Base-by-base conservation (phyloP, 352 stramenopile genomes). In the Phytophthora megakarya region DNA sequence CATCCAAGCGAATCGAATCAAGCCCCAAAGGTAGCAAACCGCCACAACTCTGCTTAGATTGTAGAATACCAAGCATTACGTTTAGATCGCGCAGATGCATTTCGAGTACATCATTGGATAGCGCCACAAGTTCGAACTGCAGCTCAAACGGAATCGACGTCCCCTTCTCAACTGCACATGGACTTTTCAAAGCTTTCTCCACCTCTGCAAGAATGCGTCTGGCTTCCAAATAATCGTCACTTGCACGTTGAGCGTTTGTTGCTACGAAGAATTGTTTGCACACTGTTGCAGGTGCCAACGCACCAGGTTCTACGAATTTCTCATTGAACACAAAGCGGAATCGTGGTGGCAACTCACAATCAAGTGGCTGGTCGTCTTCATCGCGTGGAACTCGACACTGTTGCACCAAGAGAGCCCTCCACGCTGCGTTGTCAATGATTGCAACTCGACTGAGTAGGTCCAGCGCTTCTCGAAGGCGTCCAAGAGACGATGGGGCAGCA, bases 291-390 rank as follows among this genome's bases (percentile, higher is more conserved):
- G 69, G 64, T n/a, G 69, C 68, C 49, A 71, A 32, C 11, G 58
- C 62, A 1, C 44, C 67, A 49, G 61, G 25, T 38, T 70, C 58
- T 32, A 76, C 25, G 39, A 65, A 67, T 3, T 68, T 59, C 33
- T 70, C 69, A 15, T 76, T 72, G 43, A 76, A 73, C 35, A 75
- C 70, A 18, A 82, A 65, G 3, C 63, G 61, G 23, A 82, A 63
- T 28, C 61, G 45, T 12, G 74, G 70, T 13, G 44, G 21, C 11
- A 82, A 47, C 8, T 61, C 63, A 19, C 64, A 44, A 49, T 79
- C 74, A 5, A 73, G 68, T 40, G 63, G 65, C 23, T 51, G 55
- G 5, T 70, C 63, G 7, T 71, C 63, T 38, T 75, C 64, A 25
- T 75, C 61, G 11, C 65, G 68, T 16, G 61, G 57, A n/a, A 82